A percentile compares a stretch with the other conserved stretches of the same genome.
Conservation (phyloP, 208 protist species). For the Porcisia deanei region DNA sequence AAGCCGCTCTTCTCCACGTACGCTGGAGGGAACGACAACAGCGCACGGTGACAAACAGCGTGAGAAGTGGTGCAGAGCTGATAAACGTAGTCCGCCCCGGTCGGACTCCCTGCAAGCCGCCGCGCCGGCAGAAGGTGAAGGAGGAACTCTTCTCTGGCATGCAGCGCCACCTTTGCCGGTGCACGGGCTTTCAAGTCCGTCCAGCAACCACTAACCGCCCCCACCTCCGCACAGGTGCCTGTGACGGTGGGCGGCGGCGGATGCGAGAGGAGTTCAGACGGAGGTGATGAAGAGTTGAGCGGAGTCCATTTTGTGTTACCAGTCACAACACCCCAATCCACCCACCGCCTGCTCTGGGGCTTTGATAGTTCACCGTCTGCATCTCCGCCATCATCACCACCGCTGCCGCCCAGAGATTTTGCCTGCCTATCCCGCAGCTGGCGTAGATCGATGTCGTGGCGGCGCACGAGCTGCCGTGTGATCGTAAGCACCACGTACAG, state of each 20-base stretch:
- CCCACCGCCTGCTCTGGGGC: background rate
- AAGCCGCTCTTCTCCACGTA: background rate
- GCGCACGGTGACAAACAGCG: constrained; percentile 6
- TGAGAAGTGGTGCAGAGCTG: constrained; percentile 26
- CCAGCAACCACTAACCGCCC: background rate
- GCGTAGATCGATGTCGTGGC: background rate
- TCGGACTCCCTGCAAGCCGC: constrained; percentile 25
- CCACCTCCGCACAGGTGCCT: background rate
- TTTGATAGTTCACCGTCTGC: background rate
- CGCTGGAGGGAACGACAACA: background rate
- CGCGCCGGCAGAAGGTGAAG: constrained; percentile 9
- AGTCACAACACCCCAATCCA: background rate
- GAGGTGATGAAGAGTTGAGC: background rate
- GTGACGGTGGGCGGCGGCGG: background rate
- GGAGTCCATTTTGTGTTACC: background rate
- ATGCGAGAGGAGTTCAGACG: background rate
- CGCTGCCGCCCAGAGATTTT: background rate
- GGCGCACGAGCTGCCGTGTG: constrained; percentile 31
- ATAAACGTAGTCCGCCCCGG: constrained; percentile 1
- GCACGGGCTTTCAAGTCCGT: background rate
- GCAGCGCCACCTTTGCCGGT: background rate
- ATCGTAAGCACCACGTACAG: constrained; percentile 65
- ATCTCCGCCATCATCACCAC: background rate
- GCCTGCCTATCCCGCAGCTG: constrained; percentile 1
- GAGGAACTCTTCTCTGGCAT: background rate